Evolutionary conservation across 192 early-diverging fungal species (phyloP), one percentile per base, ranked within the genome.

Genomic region (Martensiomyces pterosporus): DNA sequence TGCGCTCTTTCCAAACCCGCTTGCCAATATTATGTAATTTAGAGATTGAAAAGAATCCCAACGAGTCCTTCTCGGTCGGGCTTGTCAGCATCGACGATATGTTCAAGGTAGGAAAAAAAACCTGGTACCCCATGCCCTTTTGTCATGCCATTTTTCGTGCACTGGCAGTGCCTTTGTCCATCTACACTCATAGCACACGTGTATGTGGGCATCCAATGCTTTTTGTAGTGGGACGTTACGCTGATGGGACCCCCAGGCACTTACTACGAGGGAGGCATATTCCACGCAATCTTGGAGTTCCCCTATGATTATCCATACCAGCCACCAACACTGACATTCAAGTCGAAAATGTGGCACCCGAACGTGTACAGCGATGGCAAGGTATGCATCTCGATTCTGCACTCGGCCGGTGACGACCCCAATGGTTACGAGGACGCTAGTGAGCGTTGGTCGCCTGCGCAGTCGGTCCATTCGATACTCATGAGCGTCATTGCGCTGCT

Each of bases 371-470:
- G 78, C 9, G 79, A 92, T 65, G 96, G 96, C 13, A 80, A 82
- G 19, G 92, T 98, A 14, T 97, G 93, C 66, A 97, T 98, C 42
- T 92, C 90, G n/a, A 98, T 98, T 58, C 68, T 98, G 60, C 84
- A 87, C 43, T 79, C 77, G 24, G 80, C 85, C 15, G 89, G 83
- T n/a, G 88, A 92, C 16, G 94, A 98, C 71, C 80, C 82, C 54
- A 94, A 79, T 51, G 92, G 92, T 0, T 98, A 98, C 62, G 93
- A 96, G 57, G 62, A 84, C 40, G 82, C 92, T 3, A 76, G 76
- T 27, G 95, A 98, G 62, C 81, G 95, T 50, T 98, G 95, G 95
- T 78, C 82, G 17, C 92, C 95, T n/a, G 86, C 93, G 16, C 93
- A 95, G 75, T 92, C 90, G 2, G 92, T 96, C 24, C 91, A 96